These are phyloP conservation scores for Neltuma alba DNA, from an alignment of 306 rosid species.

Conservation along the genomic window DNA sequence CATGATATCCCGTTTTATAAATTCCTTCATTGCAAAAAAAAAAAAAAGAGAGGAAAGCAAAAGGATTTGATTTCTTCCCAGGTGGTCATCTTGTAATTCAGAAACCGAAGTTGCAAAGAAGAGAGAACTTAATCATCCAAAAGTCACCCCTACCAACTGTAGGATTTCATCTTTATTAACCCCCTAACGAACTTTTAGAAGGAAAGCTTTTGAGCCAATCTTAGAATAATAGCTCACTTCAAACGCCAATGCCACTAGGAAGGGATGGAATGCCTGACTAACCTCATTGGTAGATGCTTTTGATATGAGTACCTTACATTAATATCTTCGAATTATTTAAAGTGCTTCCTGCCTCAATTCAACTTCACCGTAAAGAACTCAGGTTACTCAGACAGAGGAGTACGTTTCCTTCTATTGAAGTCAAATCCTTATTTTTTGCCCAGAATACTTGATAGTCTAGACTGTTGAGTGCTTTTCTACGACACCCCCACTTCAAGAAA, in stretches of 20 bases:
- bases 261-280: background rate
- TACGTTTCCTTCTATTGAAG: background rate
- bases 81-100: background rate
- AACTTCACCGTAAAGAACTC: background rate
- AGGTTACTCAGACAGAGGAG: constrained; percentile 20
- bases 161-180: background rate
- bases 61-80: background rate
- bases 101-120: background rate
- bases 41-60: background rate
- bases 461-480: background rate
- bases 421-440: constrained; percentile 10
- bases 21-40: background rate
- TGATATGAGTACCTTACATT: background rate
- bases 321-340: background rate
- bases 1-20: background rate
- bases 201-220: constrained; percentile 12
- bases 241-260: background rate
- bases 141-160: background rate
- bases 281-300: background rate
- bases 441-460: background rate
- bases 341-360: constrained; percentile 22
- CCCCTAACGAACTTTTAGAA: constrained; percentile 7
- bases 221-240: constrained; percentile 7
- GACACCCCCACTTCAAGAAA: constrained; percentile 2
- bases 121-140: background rate